Base-by-base conservation (phyloP, 139 green algal species). In the Spirogloea muscicola region DNA sequence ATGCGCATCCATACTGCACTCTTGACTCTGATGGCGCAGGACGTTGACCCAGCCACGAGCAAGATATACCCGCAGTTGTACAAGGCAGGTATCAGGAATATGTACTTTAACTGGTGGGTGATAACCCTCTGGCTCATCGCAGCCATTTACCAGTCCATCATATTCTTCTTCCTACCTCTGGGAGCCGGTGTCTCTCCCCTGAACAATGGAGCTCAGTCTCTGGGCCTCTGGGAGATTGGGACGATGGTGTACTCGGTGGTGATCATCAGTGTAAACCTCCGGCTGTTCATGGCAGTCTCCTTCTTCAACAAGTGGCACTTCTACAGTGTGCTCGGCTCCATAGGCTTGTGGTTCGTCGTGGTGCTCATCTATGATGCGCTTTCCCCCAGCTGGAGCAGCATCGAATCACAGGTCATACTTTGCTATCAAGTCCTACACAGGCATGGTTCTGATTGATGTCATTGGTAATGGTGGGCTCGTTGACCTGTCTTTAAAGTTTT, bases 31-130 rank as follows among this genome's bases (percentile, higher is more conserved):
- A n/a, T n/a, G n/a, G n/a, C n/a, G 1, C 68, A 82, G 74, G 68
- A 82, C 60, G 68, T 82, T 13, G 65, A 77, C 44, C 29, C 64
- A 25, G 51, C 37, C 29, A 34, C 25, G 41, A 58, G 67, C 38
- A 85, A 84, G 65, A n/a, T 64, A 36, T 76, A 80, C 63, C 86
- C 86, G 16, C 61, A 83, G 71, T 74, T 90, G 44, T 90, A 90
- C 79, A 13, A 25, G 3, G 60, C 72, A 25, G 73, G 74, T 13
- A 82, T 84, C 51, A 10, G 33, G 5, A 87, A 86, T 59, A 38
- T 18, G n/a, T 76, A 75, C 57, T 88, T 90, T 75, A 81, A 31
- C 33, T 41, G 58, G 29, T 59, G 31, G n/a, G 37, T 70, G 18
- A 61, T 86, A n/a, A 0, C 33, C 1, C 27, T 36, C 18, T 90